Conservation (phyloP, 352 stramenopile genomes). For the Phytophthora multivora region DNA sequence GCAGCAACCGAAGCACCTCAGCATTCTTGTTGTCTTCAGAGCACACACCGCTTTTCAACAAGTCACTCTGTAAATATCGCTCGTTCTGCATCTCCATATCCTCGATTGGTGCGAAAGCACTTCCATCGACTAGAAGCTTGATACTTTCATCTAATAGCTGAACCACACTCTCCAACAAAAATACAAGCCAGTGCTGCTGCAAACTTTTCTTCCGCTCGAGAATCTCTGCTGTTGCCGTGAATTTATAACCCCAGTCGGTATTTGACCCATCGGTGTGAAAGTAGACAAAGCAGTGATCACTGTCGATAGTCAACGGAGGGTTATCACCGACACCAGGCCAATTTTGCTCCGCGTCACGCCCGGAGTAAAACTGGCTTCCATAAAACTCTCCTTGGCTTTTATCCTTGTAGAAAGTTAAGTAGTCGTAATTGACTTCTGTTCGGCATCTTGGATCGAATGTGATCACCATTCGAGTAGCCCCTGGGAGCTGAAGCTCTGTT, state of each 20-base stretch:
- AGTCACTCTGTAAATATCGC: conserved; percentile 62
- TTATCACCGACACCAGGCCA: conserved; percentile 76
- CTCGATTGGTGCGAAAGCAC: conserved; percentile 48
- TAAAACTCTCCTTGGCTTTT: conserved; percentile 58
- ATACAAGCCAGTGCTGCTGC: conserved; percentile 69
- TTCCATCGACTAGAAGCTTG: conserved; percentile 56
- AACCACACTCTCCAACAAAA: conserved; percentile 49
- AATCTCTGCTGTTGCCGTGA: conserved; percentile 70
- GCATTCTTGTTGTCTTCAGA: conserved; percentile 54
- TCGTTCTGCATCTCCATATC: conserved; percentile 59
- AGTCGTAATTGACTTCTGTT: conserved; percentile 91
- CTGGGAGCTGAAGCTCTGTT: conserved; percentile 73
- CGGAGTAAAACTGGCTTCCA: conserved; percentile 75
- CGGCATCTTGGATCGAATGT: conserved; percentile 79
- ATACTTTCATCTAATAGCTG: conserved; percentile 59
- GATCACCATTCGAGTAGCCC: conserved; percentile 75
- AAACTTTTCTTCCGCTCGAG: conserved; percentile 60
- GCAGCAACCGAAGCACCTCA: conserved; percentile 60
- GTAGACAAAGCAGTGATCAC: conserved; percentile 77
- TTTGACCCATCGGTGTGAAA: conserved; percentile 89
- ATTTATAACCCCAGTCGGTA: conserved; percentile 84
- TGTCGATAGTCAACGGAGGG: conserved; percentile 77
- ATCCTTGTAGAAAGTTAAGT: conserved; percentile 88
- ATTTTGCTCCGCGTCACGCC: conserved; percentile 74
- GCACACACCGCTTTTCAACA: conserved; percentile 68